Conservation (phyloP, 768 basidiomycete species). For the Pisolithus microcarpus region DNA sequence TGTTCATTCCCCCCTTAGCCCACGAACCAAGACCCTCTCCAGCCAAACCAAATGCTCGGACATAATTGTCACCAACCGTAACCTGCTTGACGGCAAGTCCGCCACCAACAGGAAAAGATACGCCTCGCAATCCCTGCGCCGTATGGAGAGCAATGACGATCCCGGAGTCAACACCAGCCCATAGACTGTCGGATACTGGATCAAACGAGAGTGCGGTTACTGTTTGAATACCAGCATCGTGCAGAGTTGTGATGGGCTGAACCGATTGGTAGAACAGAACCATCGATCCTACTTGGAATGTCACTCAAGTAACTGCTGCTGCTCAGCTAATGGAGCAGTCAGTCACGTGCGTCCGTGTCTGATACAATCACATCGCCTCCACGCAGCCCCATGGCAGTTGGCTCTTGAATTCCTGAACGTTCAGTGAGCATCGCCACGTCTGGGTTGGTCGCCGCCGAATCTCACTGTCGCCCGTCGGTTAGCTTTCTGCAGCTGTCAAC, state of each 20-base stretch:
- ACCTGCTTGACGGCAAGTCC: slow-evolving; percentile 67
- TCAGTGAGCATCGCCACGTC: no score
- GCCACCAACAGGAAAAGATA: slow-evolving; percentile 68
- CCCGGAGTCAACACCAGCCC: slow-evolving; percentile 75
- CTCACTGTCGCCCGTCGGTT: no score
- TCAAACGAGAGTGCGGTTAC: slow-evolving; percentile 83
- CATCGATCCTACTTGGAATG: slow-evolving; percentile 5
- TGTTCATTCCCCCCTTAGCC: slow-evolving; percentile 80
- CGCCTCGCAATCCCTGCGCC: slow-evolving; percentile 55
- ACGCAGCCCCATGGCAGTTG: no score
- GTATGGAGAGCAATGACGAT: slow-evolving; percentile 63
- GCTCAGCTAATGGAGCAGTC: no score
- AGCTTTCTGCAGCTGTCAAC: no score
- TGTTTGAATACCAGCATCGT: slow-evolving; percentile 31
- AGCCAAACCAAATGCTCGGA: slow-evolving; percentile 56
- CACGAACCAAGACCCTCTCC: slow-evolving; percentile 69
- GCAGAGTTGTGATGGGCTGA: slow-evolving; percentile 10
- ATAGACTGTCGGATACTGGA: slow-evolving; percentile 82
- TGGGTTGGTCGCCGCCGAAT: no score
- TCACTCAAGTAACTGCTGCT: no score
- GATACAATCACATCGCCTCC: no score
- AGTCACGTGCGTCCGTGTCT: no score
- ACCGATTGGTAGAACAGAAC: slow-evolving; percentile 15
- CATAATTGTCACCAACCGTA: slow-evolving; percentile 68
- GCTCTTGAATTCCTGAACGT: no score